Evolutionary conservation across 331 rosid genomes (phyloP).

Genomic region (Spiraea crenata): DNA sequence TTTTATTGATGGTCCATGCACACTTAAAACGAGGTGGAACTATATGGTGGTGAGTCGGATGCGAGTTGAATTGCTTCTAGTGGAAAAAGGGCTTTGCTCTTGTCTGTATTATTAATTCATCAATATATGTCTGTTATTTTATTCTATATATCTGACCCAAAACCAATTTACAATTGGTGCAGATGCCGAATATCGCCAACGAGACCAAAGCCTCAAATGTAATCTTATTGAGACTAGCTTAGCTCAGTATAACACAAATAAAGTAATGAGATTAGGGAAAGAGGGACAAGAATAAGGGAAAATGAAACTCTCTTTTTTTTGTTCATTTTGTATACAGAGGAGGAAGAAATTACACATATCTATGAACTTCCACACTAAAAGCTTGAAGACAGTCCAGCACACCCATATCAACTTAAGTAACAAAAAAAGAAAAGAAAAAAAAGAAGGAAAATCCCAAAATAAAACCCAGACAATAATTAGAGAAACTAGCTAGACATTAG

Average conservation of each 20-base stretch:
- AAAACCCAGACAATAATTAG: neutral
- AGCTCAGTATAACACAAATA: no score
- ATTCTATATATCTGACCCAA: no score
- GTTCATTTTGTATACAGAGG: constrained; percentile 20
- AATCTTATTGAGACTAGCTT: no score
- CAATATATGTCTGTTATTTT: no score
- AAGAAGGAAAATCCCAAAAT: neutral
- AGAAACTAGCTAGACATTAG: neutral
- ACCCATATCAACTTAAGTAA: neutral
- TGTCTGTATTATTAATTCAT: no score
- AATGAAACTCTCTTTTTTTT: neutral
- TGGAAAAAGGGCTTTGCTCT: no score
- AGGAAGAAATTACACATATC: constrained; percentile 24
- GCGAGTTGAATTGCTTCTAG: no score
- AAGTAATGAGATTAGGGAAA: neutral
- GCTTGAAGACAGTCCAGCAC: constrained; percentile 6
- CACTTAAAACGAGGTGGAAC: no score
- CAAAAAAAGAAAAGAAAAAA: neutral
- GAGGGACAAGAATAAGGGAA: neutral
- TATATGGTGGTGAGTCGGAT: no score
- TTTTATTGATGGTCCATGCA: no score
- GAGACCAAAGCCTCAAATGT: neutral
- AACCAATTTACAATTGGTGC: no score
- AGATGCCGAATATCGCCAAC: neutral
- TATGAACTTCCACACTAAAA: neutral